phyloP scores from a whole-genome alignment of 2,329 filamentous ascomycete genomes.

The Grosmannia clavigera region DNA sequence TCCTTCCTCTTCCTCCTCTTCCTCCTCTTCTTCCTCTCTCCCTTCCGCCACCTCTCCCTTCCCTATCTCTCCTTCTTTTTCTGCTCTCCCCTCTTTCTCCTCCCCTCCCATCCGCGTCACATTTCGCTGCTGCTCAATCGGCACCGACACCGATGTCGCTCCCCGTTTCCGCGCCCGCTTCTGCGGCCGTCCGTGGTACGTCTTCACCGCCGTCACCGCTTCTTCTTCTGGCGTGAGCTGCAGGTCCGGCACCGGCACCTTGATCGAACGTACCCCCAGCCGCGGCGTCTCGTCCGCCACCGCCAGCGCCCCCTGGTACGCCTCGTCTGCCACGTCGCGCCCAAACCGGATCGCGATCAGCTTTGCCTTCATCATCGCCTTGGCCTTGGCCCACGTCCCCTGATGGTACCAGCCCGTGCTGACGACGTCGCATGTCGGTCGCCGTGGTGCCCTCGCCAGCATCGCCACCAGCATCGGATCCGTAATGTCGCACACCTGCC shows the following conservation, averaged over 20 bases:
- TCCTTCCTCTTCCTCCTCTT: conserved; percentile 4
- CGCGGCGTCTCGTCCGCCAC: conserved; percentile 22
- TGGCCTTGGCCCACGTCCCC: conserved; percentile 71
- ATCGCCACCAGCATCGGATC: conserved; percentile 62
- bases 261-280: conserved; percentile 18
- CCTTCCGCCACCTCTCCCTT: conserved; percentile 1
- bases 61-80: conserved; percentile 1
- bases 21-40: conserved; percentile 4
- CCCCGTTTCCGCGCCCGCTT: conserved; percentile 9
- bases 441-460: conserved; percentile 49
- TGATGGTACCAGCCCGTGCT: conserved; percentile 76
- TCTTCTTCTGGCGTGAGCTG: conserved; percentile 25
- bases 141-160: conserved; percentile 9
- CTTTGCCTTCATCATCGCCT: conserved; percentile 80
- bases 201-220: conserved; percentile 7
- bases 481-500: conserved; percentile 86
- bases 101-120: neutral
- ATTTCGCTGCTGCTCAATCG: conserved; percentile 4
- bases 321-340: conserved; percentile 34
- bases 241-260: conserved; percentile 26
- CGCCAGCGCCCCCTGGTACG: conserved; percentile 31
- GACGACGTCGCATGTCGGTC: conserved; percentile 43
- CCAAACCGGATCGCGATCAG: conserved; percentile 54
- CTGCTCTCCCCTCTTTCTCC: conserved; percentile 2
- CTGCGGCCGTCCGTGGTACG: conserved; percentile 9